Evolutionary conservation across 805 yeast species (phyloP).

Genomic region (Tetrapisispora nanseiensis): DNA sequence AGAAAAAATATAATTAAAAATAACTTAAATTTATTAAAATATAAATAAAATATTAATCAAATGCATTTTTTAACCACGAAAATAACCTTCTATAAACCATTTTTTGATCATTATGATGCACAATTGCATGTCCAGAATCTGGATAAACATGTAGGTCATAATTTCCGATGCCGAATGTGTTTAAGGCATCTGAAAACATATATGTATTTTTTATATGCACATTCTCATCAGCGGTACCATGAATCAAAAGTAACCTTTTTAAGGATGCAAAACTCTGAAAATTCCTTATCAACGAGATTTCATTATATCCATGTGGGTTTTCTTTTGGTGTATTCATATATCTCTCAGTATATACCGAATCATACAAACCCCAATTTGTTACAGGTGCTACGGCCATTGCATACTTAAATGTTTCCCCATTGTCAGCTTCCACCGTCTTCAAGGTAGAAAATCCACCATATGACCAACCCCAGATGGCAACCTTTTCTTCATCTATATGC

Average conservation of each 20-base stretch:
- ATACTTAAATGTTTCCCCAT: conserved; percentile 52
- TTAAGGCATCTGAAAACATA: conserved; percentile 50
- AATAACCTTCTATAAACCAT: conserved; percentile 64
- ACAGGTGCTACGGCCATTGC: conserved; percentile 85
- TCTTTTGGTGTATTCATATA: conserved; percentile 50
- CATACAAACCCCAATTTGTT: conserved; percentile 66
- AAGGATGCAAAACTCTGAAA: conserved; percentile 37
- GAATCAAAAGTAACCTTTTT: conserved; percentile 56
- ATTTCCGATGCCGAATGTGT: conserved; percentile 45
- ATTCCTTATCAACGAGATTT: conserved; percentile 36
- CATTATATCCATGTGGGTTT: conserved; percentile 41
- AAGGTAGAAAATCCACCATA: conserved; percentile 75
- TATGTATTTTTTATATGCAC: conserved; percentile 69
- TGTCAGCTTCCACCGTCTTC: conserved; percentile 62
- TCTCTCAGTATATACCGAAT: conserved; percentile 72
- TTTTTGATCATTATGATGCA: conserved; percentile 65
- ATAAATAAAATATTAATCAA: conserved; percentile 21
- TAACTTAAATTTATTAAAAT: not conserved
- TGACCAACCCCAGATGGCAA: conserved; percentile 84
- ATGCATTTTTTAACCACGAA: conserved; percentile 59
- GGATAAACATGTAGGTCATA: conserved; percentile 87
- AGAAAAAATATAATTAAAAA: too few species aligned
- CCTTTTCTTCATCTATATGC: conserved; percentile 42
- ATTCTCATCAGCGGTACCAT: conserved; percentile 79
- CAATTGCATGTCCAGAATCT: conserved; percentile 82